Conservation (phyloP, 768 basidiomycete species). For the Rhodocollybia butyracea region DNA sequence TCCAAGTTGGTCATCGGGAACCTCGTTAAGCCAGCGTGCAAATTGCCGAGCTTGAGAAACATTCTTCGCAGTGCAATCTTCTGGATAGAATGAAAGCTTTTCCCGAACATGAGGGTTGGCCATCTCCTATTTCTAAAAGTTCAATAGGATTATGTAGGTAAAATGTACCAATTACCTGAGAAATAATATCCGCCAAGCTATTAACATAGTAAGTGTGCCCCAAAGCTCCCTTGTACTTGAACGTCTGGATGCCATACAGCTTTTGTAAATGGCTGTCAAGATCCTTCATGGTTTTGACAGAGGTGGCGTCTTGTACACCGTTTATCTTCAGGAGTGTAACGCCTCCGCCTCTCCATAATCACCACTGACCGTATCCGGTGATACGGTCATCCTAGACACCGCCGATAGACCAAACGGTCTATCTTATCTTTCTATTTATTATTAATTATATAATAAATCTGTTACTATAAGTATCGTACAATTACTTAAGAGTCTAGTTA, state of each 20-base stretch:
- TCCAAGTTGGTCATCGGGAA: neutral
- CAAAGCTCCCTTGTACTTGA: conserved; percentile 25
- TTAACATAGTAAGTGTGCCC: conserved; percentile 31
- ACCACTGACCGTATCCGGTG: too few species aligned
- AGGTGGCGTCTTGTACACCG: too few species aligned
- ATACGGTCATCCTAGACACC: too few species aligned
- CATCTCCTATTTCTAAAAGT: conserved; percentile 17
- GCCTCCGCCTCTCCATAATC: too few species aligned
- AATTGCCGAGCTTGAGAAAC: conserved; percentile 16
- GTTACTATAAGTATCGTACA: too few species aligned
- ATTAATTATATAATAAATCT: too few species aligned
- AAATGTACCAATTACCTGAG: neutral
- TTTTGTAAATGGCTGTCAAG: conserved; percentile 14
- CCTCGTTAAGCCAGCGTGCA: neutral
- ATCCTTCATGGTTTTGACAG: neutral
- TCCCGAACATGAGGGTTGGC: conserved; percentile 15
- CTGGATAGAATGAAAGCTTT: conserved; percentile 14
- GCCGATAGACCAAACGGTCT: too few species aligned
- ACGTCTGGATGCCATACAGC: conserved; percentile 24
- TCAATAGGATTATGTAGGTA: neutral
- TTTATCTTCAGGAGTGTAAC: too few species aligned
- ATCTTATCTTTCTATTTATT: too few species aligned
- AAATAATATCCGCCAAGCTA: conserved; percentile 13
- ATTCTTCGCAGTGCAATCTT: conserved; percentile 10
- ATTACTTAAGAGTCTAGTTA: too few species aligned